These are phyloP conservation scores for Backusella parvicylindrica DNA, from an alignment of 192 early-diverging fungal species.

Conservation along the genomic window DNA sequence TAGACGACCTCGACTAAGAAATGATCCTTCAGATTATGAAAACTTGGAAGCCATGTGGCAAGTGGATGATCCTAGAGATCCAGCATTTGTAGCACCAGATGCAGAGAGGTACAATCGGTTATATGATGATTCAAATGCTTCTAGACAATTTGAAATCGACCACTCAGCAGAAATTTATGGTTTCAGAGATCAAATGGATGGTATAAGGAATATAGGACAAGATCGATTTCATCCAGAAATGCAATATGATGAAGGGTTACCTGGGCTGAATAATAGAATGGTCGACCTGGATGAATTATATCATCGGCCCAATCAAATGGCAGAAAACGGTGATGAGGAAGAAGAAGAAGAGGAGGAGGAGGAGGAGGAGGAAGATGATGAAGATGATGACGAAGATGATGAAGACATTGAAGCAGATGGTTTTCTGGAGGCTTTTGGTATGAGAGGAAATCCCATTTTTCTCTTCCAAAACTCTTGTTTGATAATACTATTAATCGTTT, in stretches of 20 bases:
- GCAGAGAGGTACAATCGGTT: neutral
- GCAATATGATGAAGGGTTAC: neutral
- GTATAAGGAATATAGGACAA: neutral
- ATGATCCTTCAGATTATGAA: neutral
- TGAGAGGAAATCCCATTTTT: constrained; percentile 73
- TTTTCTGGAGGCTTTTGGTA: constrained; percentile 80
- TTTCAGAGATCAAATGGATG: constrained; percentile 1
- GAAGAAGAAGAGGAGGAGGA: neutral
- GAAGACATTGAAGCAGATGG: constrained; percentile 63
- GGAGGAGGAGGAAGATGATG: constrained; percentile 2
- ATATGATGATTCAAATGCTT: neutral
- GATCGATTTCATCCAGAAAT: neutral
- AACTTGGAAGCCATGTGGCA: neutral
- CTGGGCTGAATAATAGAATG: neutral
- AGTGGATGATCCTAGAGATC: neutral
- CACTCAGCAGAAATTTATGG: neutral
- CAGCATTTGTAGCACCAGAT: neutral
- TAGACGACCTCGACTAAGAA: neutral
- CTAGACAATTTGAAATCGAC: neutral
- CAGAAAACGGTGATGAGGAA: neutral
- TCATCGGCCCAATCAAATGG: neutral
- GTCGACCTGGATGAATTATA: neutral
- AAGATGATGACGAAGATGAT: constrained; percentile 39
- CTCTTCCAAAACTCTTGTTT: constrained; percentile 79
- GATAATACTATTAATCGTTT: constrained; percentile 67